Base-by-base conservation (phyloP, 208 protist genomes). In the Phytomonas sp. region DNA sequence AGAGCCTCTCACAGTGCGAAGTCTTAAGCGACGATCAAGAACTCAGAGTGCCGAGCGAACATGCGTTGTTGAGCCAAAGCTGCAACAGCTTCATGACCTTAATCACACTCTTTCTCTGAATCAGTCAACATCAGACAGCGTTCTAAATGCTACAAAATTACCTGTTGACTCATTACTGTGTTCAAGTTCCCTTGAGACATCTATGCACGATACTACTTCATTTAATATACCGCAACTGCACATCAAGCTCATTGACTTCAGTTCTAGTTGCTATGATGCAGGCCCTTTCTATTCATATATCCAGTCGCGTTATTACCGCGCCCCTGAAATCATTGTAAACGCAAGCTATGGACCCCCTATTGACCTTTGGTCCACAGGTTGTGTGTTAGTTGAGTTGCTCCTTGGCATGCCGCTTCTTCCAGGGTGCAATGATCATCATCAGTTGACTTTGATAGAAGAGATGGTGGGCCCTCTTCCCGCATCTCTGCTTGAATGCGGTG, bases 231-330 rank as follows among this genome's bases (percentile, higher is more conserved):
- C 83, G 60, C 65, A 66, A 0, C 72, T 90, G 56, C 75, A 84
- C n/a, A 74, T 99, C 68, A 98, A 97, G 71, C 81, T 99, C 29
- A 99, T 99, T 73, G 98, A 99, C 82, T 98, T 99, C 80, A 98
- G 97, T 61, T 97, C 87, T 66, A 94, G 87, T 64, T 98, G 94
- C 79, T 98, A 97, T 76, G 88, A 91, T 34, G 79, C 89, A 63
- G 87, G 96, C 6, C 76, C 83, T 3, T 88, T 91, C 32, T 84
- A 92, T 36, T 83, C 81, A 29, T 94, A 94, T 76, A 88, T 94
- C 40, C 93, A 95, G 63, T 98, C 86, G 3, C 92, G 98, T 40
- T 99, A 98, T 81, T 99, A 99, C 76, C 82, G 98, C 33, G 93
- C 97, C 29, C 97, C 97, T 14, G 97, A 99, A 73, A 94, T 99